These are phyloP conservation scores for Blastocystis hominis DNA, from an alignment of 352 stramenopile genomes.

Conservation along the genomic window DNA sequence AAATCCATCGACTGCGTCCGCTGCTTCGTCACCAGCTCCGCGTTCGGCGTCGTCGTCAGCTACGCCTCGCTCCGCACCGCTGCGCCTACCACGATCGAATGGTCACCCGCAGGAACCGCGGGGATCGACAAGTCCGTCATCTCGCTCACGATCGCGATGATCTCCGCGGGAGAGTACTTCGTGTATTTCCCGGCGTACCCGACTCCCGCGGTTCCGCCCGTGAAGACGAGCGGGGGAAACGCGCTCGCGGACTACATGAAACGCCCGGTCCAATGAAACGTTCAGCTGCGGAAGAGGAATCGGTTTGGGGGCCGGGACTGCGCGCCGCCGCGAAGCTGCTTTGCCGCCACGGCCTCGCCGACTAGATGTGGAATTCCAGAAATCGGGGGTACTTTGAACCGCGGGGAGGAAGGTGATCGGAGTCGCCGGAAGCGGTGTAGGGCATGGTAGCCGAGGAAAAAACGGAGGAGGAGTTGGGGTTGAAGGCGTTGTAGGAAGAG, in stretches of 20 bases:
- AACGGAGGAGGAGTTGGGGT: background rate
- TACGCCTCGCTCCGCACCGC: background rate
- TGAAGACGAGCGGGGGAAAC: conserved; percentile 46
- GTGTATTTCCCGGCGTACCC: background rate
- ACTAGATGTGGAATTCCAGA: background rate
- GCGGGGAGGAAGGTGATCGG: background rate
- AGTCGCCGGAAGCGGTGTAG: background rate
- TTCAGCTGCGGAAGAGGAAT: background rate
- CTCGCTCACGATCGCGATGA: conserved; percentile 8
- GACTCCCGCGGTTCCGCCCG: background rate
- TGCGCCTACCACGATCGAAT: background rate
- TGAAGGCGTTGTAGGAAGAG: background rate
- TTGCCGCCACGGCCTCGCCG: background rate
- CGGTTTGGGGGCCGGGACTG: background rate
- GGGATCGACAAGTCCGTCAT: conserved; percentile 13
- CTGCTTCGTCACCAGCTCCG: conserved; percentile 43
- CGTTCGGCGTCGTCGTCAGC: background rate
- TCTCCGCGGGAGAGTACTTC: conserved; percentile 24
- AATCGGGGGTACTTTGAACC: background rate
- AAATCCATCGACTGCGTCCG: conserved; percentile 47
- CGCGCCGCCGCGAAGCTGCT: background rate
- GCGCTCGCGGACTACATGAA: background rate
- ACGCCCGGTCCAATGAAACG: background rate
- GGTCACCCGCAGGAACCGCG: background rate
- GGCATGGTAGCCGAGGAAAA: conserved; percentile 30